Base-by-base conservation (phyloP, 768 basidiomycete species). In the Suillus placidus region DNA sequence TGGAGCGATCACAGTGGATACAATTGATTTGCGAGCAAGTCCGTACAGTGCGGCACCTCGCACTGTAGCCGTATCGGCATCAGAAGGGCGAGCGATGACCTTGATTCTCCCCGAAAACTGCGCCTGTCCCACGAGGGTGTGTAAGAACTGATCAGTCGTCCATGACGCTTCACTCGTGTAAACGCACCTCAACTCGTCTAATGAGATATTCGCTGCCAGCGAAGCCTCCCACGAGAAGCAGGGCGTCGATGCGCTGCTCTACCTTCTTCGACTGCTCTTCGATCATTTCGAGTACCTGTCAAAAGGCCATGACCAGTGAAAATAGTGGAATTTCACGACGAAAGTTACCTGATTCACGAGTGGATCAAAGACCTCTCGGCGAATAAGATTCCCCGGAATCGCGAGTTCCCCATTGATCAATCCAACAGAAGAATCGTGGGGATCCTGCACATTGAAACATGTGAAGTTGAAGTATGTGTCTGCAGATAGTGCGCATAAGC, bases 31-130 rank as follows among this genome's bases (percentile, higher is more conserved):
- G 60, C 88, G 85, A 23, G 92, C 90, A 32, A 95, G 82, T 30
- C 94, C 94, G 75, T 95, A 95, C 73, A 89, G 86, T 40, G 94
- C 94, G n/a, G 91, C 94, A 54, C 94, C 94, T 62, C 93, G 89
- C 64, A 91, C 79, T 1, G 94, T 95, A 2, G 94, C 94, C 16
- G 94, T 94, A 73, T 95, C 94, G 35, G 91, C 89, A 78, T 96
- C 94, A 43, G 88, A 82, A 34, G 94, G 94, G 61, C 94, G 87
- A 40, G 89, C 90, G 72, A 95, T 92, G 64, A 92, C 88, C 60
- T 79, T 83, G 56, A 95, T 90, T 55, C 83, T 83, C 45, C 82
- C 76, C 8, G 82, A 80, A 72, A 95, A 92, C 68, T 83, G 87
- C 70, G 87, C 88, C 89, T 93, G 26, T n/a, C 70, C 34, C 51